Evolutionary conservation across 257 asterid species (phyloP), one percentile per base, ranked within the genome.

Genomic region (Primulina eburnea): DNA sequence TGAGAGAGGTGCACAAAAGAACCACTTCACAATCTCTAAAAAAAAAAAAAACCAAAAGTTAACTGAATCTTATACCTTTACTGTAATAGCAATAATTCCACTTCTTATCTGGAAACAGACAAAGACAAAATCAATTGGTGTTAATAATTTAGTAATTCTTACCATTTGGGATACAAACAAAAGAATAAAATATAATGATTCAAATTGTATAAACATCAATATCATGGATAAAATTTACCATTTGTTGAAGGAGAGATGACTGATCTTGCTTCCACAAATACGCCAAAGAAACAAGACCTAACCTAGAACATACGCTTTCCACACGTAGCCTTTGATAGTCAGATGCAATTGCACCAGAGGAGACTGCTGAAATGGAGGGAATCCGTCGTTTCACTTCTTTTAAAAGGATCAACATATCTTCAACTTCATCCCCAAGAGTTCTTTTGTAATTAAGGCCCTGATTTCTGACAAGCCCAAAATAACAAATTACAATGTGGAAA

Each of bases 341-440:
- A 68, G 99, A 93, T 43, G 97, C 99, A 77, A 93, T 90, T 65
- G 99, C 99, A 71, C 99, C 99, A 65, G 96, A 89, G 58, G 92
- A 89, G 62, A 93, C 99, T 50, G 96, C 97, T 7, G 86, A 76
- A 61, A 90, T 81, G 70, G 94, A 85, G 37, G 97, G 97, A 73
- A 93, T 86, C 78, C 85, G 84, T 64, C 79, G 73, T 83, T 93
- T 86, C 62, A 93, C 96, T 85, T 93, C 99, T 69, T 82, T 84
- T 77, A 93, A 80, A 71, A 93, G 86, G 79, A 89, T 72, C 60
- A 87, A 79, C 99, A 93, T 86, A 79, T 93, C 99, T 86, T 93
- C 99, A 73, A 93, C 97, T 82, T 93, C 99, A 85, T 93, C 99
- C 58, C 99, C 97, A 73, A 95, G 90, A 63, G 99, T 93, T 82